Evolutionary conservation across 2,329 filamentous ascomycete species (phyloP), one percentile per base, ranked within the genome.

Genomic region (Epichloe festucae): DNA sequence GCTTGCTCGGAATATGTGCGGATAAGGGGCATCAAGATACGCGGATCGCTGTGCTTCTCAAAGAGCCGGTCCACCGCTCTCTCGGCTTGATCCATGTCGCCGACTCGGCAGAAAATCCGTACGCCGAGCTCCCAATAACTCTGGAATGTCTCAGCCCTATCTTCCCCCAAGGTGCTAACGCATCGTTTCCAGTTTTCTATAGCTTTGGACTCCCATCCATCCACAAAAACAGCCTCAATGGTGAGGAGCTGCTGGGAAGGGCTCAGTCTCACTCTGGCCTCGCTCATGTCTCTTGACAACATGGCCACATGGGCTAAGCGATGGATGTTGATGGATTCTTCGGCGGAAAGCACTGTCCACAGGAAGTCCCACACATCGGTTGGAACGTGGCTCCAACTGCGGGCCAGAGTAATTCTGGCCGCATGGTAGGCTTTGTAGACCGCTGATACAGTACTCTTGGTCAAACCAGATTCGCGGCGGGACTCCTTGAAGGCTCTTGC

Each of bases 1-100:
- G 71, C 70, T 4, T 74, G 61, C 12, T 77, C 73, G 1, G 80
- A 80, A 65, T 80, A 84, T 7, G 83, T 79, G 40, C 77, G 74
- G 52, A 94, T 84, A n/a, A 93, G 73, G 14, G 81, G 79, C 54
- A 89, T 68, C 51, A 85, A 65, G 43, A 84, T 73, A 5, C 80
- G 74, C 19, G 76, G 68, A 52, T 82, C 73, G 49, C 66, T 69
- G 3, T 70, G 60, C 14, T 74, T 67, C 19, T 72, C 64, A 11
- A 82, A 67, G 3, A 85, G 71, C 47, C 70, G 73, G 48, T 76
- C 70, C 53, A 79, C 73, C 15, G 79, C 73, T 45, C 74, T 65
- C 49, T 79, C 70, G 2, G 84, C 83, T 52, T 77, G 74, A 31
- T 77, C 72, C n/a, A 80, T 58, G 50, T 86, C 73, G 3, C 78